phyloP scores from a whole-genome alignment of 306 rosid species.

The Dalbergia oliveri region DNA sequence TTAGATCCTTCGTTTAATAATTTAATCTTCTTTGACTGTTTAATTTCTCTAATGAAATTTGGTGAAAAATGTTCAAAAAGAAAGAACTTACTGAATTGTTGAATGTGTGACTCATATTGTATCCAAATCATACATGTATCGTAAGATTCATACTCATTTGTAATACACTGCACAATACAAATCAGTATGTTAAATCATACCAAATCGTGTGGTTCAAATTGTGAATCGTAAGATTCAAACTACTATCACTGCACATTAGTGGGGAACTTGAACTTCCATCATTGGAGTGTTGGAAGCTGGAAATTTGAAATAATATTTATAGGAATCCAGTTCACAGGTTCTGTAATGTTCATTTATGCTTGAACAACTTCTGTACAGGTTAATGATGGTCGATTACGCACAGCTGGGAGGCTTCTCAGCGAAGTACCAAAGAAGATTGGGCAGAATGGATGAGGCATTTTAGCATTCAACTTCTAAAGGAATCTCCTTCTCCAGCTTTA shows the following conservation, averaged over 20 bases:
- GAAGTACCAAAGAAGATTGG: constrained; percentile 99
- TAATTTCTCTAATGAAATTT: no score
- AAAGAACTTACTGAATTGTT: neutral
- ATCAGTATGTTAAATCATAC: neutral
- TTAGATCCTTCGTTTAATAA: neutral
- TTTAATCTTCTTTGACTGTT: neutral
- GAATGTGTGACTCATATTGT: neutral
- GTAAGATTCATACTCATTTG: neutral
- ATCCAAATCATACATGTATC: neutral
- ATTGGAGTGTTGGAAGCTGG: constrained; percentile 24
- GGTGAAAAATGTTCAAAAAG: neutral
- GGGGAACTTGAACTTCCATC: constrained; percentile 9
- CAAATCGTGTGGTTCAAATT: neutral
- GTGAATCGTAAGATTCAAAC: neutral
- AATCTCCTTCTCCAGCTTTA: constrained; percentile 98
- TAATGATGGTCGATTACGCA: constrained; percentile 86
- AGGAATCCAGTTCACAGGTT: neutral
- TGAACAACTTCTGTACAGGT: constrained; percentile 62
- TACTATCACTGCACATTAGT: neutral
- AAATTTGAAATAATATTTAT: constrained; percentile 27
- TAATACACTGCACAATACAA: no score
- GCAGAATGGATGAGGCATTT: constrained; percentile 99
- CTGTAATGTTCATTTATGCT: constrained; percentile 19
- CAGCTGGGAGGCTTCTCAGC: constrained; percentile 99
- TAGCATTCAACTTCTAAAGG: constrained; percentile 96